A percentile compares a stretch with the other conserved stretches of the same genome.
Evolutionary conservation across 2,329 filamentous ascomycete species (phyloP).

Genomic region (Colletotrichum sp.): DNA sequence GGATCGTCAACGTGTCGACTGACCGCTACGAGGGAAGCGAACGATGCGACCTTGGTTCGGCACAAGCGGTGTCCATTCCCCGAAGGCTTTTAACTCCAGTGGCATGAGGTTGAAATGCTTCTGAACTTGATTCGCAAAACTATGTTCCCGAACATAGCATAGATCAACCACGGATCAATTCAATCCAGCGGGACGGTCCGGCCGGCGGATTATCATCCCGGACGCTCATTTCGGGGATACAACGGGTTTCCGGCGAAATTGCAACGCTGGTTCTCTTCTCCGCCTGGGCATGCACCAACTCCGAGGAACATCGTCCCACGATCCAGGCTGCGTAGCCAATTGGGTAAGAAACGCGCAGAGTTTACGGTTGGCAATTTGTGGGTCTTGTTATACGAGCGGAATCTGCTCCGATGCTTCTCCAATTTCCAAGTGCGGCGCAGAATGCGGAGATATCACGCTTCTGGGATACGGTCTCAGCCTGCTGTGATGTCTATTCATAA

Average conservation of each 20-base stretch:
- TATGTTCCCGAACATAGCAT: neutral
- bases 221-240: neutral
- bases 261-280: neutral
- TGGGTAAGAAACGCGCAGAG: neutral
- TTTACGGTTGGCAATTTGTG: neutral
- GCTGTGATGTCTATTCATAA: neutral
- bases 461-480: neutral
- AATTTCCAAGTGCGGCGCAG: neutral
- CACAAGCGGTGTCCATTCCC: neutral
- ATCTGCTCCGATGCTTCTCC: neutral
- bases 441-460: neutral
- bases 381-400: neutral
- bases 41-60: neutral
- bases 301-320: neutral
- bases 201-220: neutral
- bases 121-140: neutral
- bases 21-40: neutral
- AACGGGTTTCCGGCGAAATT: neutral
- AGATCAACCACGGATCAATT: neutral
- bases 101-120: neutral
- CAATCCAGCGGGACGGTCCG: neutral
- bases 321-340: neutral
- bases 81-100: neutral
- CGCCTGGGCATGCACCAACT: neutral
- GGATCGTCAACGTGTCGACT: neutral